A percentile compares a stretch with the other conserved stretches of the same genome.
phyloP scores from a whole-genome alignment of 1,284 basidiomycete genomes.

The Vanrija sp. region DNA sequence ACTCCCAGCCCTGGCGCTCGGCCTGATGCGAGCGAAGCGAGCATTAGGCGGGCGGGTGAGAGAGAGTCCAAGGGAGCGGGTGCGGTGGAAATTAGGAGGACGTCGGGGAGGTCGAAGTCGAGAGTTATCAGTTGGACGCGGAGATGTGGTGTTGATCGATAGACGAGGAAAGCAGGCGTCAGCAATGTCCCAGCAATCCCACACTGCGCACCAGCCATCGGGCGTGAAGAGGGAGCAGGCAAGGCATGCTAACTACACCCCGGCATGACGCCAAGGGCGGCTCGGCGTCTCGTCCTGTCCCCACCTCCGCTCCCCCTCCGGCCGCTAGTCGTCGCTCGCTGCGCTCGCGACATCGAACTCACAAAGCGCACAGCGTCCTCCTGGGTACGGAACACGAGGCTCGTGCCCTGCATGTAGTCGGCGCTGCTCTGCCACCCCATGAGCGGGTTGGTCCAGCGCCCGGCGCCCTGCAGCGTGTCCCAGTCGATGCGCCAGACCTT shows the following conservation, averaged over 20 bases:
- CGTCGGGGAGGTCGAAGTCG: too few species aligned
- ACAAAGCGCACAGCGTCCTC: constrained; percentile 88
- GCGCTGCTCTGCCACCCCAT: constrained; percentile 96
- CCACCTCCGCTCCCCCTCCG: not conserved
- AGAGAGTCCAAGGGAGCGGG: too few species aligned
- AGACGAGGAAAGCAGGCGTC: too few species aligned
- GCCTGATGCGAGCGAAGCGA: constrained; percentile 19
- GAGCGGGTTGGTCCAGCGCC: constrained; percentile 97
- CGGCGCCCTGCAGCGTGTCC: constrained; percentile 81
- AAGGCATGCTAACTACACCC: not conserved
- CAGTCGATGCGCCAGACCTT: constrained; percentile 93
- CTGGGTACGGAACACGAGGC: constrained; percentile 78
- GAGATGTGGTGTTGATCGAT: too few species aligned
- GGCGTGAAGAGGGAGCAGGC: not conserved
- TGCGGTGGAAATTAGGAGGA: too few species aligned
- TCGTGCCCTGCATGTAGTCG: constrained; percentile 95
- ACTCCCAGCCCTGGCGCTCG: constrained; percentile 52
- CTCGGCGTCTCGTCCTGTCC: not conserved
- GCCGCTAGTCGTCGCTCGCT: not conserved
- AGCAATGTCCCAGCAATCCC: not conserved
- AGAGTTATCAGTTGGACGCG: too few species aligned
- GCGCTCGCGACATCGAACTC: constrained; percentile 12
- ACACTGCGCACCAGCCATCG: not conserved
- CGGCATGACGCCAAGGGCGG: not conserved
- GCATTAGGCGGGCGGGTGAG: too few species aligned